Evolutionary conservation across 148 eudicot genomes (phyloP), one percentile per base, ranked within the genome.

Genomic region (Rhododendron ovatum): DNA sequence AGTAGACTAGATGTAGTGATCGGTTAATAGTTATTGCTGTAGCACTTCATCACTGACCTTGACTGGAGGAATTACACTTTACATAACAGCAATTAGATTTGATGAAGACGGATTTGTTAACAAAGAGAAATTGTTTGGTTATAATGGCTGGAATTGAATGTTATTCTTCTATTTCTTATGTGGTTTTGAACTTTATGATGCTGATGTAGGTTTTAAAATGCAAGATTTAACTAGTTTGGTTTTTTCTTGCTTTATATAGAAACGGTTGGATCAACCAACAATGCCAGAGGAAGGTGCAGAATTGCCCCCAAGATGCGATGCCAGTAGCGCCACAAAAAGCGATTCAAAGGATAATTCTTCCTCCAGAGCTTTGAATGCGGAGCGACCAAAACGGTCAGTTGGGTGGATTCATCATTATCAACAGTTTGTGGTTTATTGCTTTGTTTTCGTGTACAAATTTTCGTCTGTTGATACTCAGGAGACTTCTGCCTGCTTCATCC

Each of bases 401-500:
- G 61, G 28, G 30, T 18, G 20, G 85, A 33, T 12, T 71, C 20
- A 71, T 71, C 76, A 33, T 71, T 71, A 71, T 71, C 76, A 33
- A 71, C 41, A n/a, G 28, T 65, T 59, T 35, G 14, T n/a, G 4
- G 61, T 28, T 74, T 78, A 48, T 84, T 59, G 77, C 43, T 86
- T 82, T 79, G 14, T 81, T 57, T 83, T 57, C 51, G 39, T 41
- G 7, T 35, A 37, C 7, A 9, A 4, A 48, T 12, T 51, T 35
- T 47, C 79, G 81, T 82, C 41, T 89, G n/a, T 87, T 88, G 57
- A 73, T 86, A 41, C 43, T 89, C 92, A 96, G 99, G 92, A 93
- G 96, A 90, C 96, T 96, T 63, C 89, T 89, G 85, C 99, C 99
- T 45, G 96, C 92, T 85, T 95, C 99, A 43, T 93, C 96, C 22